Evolutionary conservation across 768 basidiomycete genomes (phyloP).

Genomic region (Tulasnella sp.): DNA sequence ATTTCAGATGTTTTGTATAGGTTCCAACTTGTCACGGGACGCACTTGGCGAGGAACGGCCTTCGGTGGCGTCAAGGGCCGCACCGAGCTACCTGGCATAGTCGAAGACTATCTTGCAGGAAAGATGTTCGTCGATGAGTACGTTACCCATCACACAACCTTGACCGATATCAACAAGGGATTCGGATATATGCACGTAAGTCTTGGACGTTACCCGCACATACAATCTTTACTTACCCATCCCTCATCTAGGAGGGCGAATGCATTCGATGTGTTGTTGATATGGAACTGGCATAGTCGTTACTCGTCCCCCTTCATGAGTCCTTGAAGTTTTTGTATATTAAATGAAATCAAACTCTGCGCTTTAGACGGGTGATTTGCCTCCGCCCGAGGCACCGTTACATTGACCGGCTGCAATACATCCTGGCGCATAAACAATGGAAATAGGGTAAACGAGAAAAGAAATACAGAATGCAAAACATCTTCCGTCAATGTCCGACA

Average conservation of each 20-base stretch:
- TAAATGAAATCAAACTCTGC: constrained; percentile 5
- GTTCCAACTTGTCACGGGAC: constrained; percentile 58
- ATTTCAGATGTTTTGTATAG: constrained; percentile 7
- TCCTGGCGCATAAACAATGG: neutral
- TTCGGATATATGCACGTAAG: constrained; percentile 98
- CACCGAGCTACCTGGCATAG: constrained; percentile 91
- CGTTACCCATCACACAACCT: constrained; percentile 80
- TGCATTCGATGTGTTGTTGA: constrained; percentile 96
- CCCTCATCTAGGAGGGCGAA: constrained; percentile 62
- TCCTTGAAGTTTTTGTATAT: neutral
- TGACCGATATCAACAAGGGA: constrained; percentile 79
- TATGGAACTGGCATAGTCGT: constrained; percentile 55
- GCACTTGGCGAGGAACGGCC: constrained; percentile 92
- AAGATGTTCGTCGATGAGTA: constrained; percentile 93
- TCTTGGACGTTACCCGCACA: constrained; percentile 38
- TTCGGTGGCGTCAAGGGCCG: constrained; percentile 99
- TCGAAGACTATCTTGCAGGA: constrained; percentile 87
- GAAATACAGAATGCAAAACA: neutral
- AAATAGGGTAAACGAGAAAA: neutral
- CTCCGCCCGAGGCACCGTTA: neutral
- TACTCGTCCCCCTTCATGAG: neutral
- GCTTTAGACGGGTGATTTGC: neutral
- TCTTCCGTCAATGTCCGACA: constrained; percentile 41
- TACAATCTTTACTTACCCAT: neutral
- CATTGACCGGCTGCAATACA: constrained; percentile 7